A percentile compares a stretch with the other conserved stretches of the same genome.
Evolutionary conservation across 352 stramenopile genomes (phyloP).

Genomic region (Phytophthora fragariae): DNA sequence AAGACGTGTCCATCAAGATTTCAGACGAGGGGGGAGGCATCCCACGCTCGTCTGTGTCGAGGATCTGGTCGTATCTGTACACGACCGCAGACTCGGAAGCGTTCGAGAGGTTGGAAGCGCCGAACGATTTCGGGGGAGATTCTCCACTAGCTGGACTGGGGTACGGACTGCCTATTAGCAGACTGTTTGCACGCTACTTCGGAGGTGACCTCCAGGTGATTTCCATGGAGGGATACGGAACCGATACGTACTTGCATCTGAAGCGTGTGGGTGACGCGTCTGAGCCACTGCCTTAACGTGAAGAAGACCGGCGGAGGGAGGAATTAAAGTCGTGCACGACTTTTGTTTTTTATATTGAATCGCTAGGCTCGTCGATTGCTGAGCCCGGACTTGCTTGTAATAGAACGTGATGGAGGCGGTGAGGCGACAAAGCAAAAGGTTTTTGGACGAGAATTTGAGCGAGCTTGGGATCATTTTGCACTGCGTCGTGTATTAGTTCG

Average conservation of each 20-base stretch:
- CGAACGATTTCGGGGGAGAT: constrained; percentile 88
- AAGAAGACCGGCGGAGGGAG: not conserved
- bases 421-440: not conserved
- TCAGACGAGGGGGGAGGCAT: constrained; percentile 99
- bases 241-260: constrained; percentile 96
- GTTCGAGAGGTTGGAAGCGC: constrained; percentile 90
- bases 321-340: not conserved
- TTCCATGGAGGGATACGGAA: constrained; percentile 99
- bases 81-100: constrained; percentile 97
- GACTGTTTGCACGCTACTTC: constrained; percentile 99
- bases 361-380: not conserved
- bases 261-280: constrained; percentile 92
- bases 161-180: constrained; percentile 96
- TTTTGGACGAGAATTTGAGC: not conserved
- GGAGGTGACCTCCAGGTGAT: constrained; percentile 99
- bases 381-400: constrained; percentile 17
- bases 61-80: constrained; percentile 99
- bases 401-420: constrained; percentile 17
- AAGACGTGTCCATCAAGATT: constrained; percentile 99
- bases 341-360: constrained; percentile 12
- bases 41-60: constrained; percentile 96
- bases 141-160: constrained; percentile 95
- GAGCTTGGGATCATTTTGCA: not conserved
- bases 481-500: not conserved
- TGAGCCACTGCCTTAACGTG: constrained; percentile 82